Evolutionary conservation across 2,329 filamentous ascomycete species (phyloP).

Genomic region (Ceratocystis papillata): DNA sequence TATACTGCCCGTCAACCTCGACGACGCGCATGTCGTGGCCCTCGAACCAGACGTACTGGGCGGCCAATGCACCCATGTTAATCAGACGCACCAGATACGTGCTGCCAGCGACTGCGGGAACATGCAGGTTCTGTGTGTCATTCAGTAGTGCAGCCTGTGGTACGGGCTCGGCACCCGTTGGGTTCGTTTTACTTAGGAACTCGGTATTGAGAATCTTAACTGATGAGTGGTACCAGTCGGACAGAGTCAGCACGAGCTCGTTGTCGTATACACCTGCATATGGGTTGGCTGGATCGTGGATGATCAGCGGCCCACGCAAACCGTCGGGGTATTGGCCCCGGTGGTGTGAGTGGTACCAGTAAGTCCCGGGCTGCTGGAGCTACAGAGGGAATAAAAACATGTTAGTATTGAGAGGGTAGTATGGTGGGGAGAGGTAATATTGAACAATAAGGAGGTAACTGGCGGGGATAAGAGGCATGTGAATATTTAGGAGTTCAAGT

Average conservation of each 20-base stretch:
- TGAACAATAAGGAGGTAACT: too few species aligned
- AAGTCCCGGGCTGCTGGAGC: conserved; percentile 55
- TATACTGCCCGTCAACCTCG: conserved; percentile 63
- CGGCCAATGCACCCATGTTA: conserved; percentile 62
- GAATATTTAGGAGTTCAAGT: too few species aligned
- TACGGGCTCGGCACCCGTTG: conserved; percentile 52
- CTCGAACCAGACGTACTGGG: conserved; percentile 56
- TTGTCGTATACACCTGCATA: conserved; percentile 49
- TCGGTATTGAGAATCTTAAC: conserved; percentile 38
- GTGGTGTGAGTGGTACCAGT: conserved; percentile 68
- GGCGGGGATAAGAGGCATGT: too few species aligned
- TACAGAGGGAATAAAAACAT: neutral
- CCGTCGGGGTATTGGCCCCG: conserved; percentile 61
- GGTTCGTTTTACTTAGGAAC: conserved; percentile 46
- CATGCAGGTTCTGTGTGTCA: conserved; percentile 50
- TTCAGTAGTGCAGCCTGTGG: conserved; percentile 61
- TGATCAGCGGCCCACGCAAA: conserved; percentile 51
- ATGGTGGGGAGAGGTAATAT: neutral
- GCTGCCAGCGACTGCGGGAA: conserved; percentile 53
- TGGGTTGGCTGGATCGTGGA: conserved; percentile 52
- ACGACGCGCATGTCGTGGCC: conserved; percentile 57
- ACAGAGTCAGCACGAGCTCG: conserved; percentile 53
- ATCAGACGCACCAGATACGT: conserved; percentile 64
- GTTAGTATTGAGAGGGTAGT: neutral
- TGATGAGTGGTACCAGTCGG: conserved; percentile 59